Base-by-base conservation (phyloP, 2,329 filamentous ascomycete genomes). In the Aureobasidium sp. region DNA sequence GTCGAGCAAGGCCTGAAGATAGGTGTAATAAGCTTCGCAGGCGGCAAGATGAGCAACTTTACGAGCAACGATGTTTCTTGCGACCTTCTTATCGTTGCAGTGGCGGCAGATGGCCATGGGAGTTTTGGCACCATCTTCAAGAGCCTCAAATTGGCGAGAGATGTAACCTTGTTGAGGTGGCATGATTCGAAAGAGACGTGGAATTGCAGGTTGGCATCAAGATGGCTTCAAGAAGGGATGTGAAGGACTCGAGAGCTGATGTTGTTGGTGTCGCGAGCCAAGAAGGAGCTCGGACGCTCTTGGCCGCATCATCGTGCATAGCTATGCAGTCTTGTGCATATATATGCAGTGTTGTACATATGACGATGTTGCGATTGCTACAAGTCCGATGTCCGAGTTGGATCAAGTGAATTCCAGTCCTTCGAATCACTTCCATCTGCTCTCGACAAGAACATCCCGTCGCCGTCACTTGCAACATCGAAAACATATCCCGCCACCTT, bases 51-150 rank as follows among this genome's bases (percentile, higher is more conserved):
- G 57, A 21, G 44, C 45, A 6, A 59, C 44, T 29, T 59, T 59
- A 25, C 57, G 57, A 8, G 36, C 44, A 27, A 59, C 57, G 32
- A 59, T 59, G 45, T 59, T 59, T 29, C 37, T 50, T 59, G 57
- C 57, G 5, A 59, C 57, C 45, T 59, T 59, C 36, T 59, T 59
- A 11, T 59, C 57, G 9, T 50, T 59, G 45, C 57, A 59, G 57
- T 59, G 57, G 25, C 37, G 34, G 45, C 57, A 59, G 16, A 41
- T 30, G 36, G 57, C 57, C 57, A 59, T 59, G 21, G 57, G 57
- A 39, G 57, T 59, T 59, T 59, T 59, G 45, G 57, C 32, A n/a
- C 45, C 57, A 59, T 59, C 57, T 50, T 59, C 57, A 8, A 59
- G 36, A 42, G 44, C 34, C 16, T 59, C 57, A 29, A 59, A 59